Conservation (phyloP, 2,329 filamentous ascomycete genomes). For the Sporothrix globosa region DNA sequence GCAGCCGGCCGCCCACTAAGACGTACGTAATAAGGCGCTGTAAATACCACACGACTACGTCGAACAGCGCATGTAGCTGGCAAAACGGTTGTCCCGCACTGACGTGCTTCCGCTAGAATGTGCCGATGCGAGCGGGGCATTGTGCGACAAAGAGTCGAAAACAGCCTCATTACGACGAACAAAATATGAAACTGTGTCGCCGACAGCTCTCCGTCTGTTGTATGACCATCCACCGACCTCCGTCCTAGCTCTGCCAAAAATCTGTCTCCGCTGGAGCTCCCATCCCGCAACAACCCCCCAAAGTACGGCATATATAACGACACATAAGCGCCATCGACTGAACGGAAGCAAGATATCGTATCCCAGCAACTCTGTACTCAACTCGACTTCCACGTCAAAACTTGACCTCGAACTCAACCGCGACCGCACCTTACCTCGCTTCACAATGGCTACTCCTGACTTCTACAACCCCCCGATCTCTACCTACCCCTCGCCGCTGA, state of each 20-base stretch:
- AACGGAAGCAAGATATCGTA: neutral
- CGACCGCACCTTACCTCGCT: neutral
- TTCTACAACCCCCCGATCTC: slow-evolving; percentile 36
- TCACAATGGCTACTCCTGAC: slow-evolving; percentile 31
- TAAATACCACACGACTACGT: too few species aligned
- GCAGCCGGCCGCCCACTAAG: neutral
- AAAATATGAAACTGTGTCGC: neutral
- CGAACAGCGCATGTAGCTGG: neutral
- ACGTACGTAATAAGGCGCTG: neutral
- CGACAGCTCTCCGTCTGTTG: neutral
- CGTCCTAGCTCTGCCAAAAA: neutral
- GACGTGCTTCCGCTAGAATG: neutral
- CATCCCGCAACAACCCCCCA: neutral
- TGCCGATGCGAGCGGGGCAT: neutral
- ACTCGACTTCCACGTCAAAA: neutral
- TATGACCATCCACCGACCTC: slow-evolving; percentile 4
- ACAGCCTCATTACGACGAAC: neutral
- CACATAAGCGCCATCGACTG: too few species aligned
- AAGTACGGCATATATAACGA: neutral
- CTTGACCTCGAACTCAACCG: neutral
- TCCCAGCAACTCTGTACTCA: neutral
- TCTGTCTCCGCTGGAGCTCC: neutral
- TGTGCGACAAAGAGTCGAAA: neutral
- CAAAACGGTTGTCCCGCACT: neutral
- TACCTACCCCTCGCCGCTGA: slow-evolving; percentile 59